Base-by-base conservation (phyloP, 1,284 basidiomycete species). In the Ustilago tritici region DNA sequence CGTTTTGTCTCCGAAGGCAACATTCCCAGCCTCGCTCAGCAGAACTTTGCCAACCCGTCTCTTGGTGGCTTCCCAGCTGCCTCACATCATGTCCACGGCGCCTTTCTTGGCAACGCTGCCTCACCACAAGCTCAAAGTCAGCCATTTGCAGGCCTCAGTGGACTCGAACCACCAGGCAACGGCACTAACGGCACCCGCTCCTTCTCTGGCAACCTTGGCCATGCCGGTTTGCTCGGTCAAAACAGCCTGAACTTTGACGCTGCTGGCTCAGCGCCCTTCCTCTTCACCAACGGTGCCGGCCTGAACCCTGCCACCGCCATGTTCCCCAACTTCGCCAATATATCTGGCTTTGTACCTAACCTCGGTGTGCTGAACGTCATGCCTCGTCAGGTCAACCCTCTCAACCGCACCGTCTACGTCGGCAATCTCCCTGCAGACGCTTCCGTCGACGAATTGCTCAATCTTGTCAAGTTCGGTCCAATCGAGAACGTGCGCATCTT, bases 381-480 rank as follows among this genome's bases (percentile, higher is more conserved):
- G 56, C 60, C 69, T 34, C 56, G 68, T 8, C 76, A 75, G 61
- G 31, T 57, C 66, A 77, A 70, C 57, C 79, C 79, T 8, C 67
- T 81, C 40, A 80, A 78, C 34, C 93, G 96, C 66, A 99, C 97
- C 0, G 95, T 99, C 56, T 99, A 98, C 87, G 92, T 99, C 68
- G 97, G 96, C 78, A 98, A 97, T 87, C 90, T 99, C 49, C 96
- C 96, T 15, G 89, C 93, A n/a, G 94, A 94, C 28, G 95, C 96
- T 0, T 95, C 95, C 7, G 95, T 98, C 66, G 95, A 98, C 85
- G 96, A 99, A 87, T 91, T 99, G 32, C 92, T 98, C 83, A 98
- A 95, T 87, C 92, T 98, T 73, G 96, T 99, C 77, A 95, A 97
- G 83, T 98, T 98, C 86, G 97, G 96, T 7, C 96, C 96, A 0